phyloP scores from a whole-genome alignment of 2,329 filamentous ascomycete species.

The Trichoderma sp. region DNA sequence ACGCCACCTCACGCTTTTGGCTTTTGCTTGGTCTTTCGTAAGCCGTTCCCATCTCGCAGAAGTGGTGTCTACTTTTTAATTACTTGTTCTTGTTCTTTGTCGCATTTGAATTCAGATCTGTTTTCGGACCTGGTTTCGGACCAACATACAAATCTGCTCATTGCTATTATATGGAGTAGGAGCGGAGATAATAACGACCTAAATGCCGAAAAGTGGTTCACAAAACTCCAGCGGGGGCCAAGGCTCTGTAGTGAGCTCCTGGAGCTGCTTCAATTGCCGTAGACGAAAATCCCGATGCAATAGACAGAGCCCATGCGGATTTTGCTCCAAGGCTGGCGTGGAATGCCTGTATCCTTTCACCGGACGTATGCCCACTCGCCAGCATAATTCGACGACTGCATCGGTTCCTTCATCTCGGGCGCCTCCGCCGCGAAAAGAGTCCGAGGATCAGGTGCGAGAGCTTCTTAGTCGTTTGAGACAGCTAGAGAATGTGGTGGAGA shows the following conservation, averaged over 20 bases:
- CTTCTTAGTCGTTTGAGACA: constrained; percentile 34
- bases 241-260: constrained; percentile 26
- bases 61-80: background rate
- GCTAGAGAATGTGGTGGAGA: constrained; percentile 38
- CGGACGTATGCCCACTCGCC: constrained; percentile 38
- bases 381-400: constrained; percentile 25
- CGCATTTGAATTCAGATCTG: background rate
- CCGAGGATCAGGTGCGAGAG: constrained; percentile 30
- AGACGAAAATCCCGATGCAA: constrained; percentile 41
- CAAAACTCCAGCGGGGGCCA: background rate
- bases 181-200: background rate
- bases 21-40: background rate
- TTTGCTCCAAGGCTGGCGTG: constrained; percentile 35
- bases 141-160: background rate
- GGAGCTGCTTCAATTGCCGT: constrained; percentile 41
- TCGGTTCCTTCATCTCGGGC: constrained; percentile 13
- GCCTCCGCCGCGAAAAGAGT: constrained; percentile 37
- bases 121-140: background rate
- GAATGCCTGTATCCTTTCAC: constrained; percentile 42
- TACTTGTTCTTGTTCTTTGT: background rate
- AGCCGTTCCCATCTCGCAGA: background rate
- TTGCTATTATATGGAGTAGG: background rate
- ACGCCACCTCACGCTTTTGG: background rate
- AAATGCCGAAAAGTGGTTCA: background rate
- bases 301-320: constrained; percentile 38